Evolutionary conservation across 2,329 filamentous ascomycete genomes (phyloP).

Genomic region (Pseudogymnoascus sp.): DNA sequence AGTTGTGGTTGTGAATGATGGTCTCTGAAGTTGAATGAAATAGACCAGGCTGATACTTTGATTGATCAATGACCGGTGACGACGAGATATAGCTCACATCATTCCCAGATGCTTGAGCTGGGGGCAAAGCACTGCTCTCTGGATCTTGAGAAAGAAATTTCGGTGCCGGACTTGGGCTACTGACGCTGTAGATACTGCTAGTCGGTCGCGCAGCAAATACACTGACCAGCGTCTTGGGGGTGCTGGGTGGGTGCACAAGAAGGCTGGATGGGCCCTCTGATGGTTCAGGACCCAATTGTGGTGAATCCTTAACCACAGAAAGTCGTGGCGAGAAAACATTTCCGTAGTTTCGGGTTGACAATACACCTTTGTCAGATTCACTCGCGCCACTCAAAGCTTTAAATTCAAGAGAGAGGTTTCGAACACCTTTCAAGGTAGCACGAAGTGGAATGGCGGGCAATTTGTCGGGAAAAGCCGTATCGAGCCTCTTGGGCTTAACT

Average conservation of each 20-base stretch:
- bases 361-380: neutral
- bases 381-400: neutral
- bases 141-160: neutral
- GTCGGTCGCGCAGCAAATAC: neutral
- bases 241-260: neutral
- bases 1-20: neutral
- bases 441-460: neutral
- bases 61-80: neutral
- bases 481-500: neutral
- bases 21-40: neutral
- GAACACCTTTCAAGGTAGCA: neutral
- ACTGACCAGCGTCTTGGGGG: neutral
- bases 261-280: neutral
- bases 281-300: neutral
- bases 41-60: neutral
- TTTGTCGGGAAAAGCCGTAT: neutral
- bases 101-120: neutral
- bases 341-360: neutral
- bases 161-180: neutral
- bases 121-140: neutral
- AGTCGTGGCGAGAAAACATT: neutral
- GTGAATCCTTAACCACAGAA: neutral
- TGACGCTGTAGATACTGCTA: neutral
- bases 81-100: neutral
- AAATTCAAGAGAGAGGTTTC: neutral